Percentiles rank a stretch among this genome's conserved stretches.
phyloP scores from a whole-genome alignment of 2,329 filamentous ascomycete species.

The Colletotrichum phormii region DNA sequence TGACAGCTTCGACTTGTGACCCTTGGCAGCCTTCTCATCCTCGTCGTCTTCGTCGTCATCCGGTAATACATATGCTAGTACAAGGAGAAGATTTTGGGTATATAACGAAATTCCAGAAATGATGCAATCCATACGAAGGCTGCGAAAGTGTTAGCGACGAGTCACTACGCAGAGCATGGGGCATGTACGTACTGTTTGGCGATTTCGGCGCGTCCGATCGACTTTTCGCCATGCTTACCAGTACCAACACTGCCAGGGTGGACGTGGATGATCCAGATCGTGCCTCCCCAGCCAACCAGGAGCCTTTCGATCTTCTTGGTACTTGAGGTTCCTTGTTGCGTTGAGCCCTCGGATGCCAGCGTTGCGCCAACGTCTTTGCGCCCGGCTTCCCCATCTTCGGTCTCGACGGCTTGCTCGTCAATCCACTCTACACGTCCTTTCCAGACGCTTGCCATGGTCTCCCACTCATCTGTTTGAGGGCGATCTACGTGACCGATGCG shows the following conservation, averaged over 20 bases:
- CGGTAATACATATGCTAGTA: constrained; percentile 88
- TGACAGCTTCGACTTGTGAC: constrained; percentile 57
- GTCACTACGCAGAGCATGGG: neutral
- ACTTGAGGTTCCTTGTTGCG: constrained; percentile 60
- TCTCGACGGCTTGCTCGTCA: constrained; percentile 83
- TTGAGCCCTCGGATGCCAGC: constrained; percentile 59
- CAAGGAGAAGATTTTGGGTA: constrained; percentile 88
- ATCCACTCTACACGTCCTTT: constrained; percentile 94
- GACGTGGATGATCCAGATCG: constrained; percentile 95
- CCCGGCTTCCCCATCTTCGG: constrained; percentile 68
- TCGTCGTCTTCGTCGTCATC: constrained; percentile 73
- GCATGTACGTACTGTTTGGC: constrained; percentile 82
- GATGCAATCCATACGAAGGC: constrained; percentile 95
- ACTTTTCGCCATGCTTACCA: constrained; percentile 77
- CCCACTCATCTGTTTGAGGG: constrained; percentile 88
- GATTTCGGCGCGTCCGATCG: constrained; percentile 86
- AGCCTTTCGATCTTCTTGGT: constrained; percentile 77
- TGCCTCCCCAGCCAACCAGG: constrained; percentile 94
- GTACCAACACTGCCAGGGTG: constrained; percentile 77
- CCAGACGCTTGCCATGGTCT: constrained; percentile 97
- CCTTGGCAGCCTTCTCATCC: constrained; percentile 42
- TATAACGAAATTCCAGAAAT: constrained; percentile 98
- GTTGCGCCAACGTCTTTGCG: constrained; percentile 50
- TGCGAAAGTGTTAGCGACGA: constrained; percentile 51
- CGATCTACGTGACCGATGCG: constrained; percentile 92